phyloP scores from a whole-genome alignment of 2,329 filamentous ascomycete genomes.

The Trichoderma koningii region DNA sequence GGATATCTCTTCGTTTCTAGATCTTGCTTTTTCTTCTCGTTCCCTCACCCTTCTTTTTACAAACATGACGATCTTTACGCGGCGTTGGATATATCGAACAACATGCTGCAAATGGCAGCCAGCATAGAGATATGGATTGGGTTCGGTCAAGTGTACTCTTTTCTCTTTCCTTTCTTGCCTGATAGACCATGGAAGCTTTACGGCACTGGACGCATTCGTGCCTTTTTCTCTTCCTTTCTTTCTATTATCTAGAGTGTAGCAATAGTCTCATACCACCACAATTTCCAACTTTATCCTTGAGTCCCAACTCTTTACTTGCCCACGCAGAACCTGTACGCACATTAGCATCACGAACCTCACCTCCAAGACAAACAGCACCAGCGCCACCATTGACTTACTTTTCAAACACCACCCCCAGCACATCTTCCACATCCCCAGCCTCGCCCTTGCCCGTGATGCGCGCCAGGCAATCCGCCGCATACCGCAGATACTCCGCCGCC shows the following conservation, averaged over 20 bases:
- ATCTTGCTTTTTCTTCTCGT: neutral
- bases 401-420: conserved; percentile 95
- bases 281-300: neutral
- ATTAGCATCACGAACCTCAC: conserved; percentile 1
- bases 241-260: conserved; percentile 23
- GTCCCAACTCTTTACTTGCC: conserved; percentile 42
- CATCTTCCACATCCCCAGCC: conserved; percentile 88
- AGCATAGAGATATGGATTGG: conserved; percentile 11
- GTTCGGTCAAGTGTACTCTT: conserved; percentile 8
- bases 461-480: conserved; percentile 77
- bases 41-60: neutral
- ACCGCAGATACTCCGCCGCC: conserved; percentile 84
- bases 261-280: conserved; percentile 14
- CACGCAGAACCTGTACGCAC: conserved; percentile 47
- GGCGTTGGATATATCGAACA: conserved; percentile 13
- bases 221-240: conserved; percentile 28
- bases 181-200: conserved; percentile 17
- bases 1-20: neutral
- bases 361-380: neutral
- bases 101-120: conserved; percentile 17
- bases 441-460: conserved; percentile 86
- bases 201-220: conserved; percentile 21
- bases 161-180: neutral
- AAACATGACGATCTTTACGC: conserved; percentile 15
- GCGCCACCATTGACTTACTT: conserved; percentile 66